Percentiles rank a stretch among this genome's conserved stretches.
Conservation (phyloP, 805 yeast species). For the Kluyveromyces nonfermentans region DNA sequence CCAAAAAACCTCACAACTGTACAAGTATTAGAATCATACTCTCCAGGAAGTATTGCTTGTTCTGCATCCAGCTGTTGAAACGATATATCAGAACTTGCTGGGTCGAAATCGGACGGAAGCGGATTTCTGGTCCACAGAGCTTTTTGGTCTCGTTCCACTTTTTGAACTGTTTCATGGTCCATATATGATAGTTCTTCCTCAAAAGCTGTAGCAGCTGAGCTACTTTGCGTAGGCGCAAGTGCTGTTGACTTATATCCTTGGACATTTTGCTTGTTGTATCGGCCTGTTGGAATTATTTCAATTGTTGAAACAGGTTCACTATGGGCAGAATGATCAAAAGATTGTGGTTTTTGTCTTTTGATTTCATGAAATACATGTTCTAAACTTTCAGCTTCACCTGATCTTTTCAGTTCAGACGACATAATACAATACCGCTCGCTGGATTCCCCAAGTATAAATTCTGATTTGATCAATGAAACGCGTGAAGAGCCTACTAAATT, state of each 20-base stretch:
- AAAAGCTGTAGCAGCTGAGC: constrained; percentile 10
- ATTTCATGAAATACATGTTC: constrained; percentile 3
- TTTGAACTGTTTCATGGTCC: constrained; percentile 24
- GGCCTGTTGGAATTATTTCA: constrained; percentile 27
- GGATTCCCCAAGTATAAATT: background rate
- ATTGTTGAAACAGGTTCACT: constrained; percentile 29
- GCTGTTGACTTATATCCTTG: constrained; percentile 19
- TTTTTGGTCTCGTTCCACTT: constrained; percentile 19
- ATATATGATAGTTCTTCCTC: constrained; percentile 25
- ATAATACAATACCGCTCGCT: background rate
- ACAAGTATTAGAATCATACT: constrained; percentile 27
- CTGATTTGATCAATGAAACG: background rate
- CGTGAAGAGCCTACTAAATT: background rate
- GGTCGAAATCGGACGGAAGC: constrained; percentile 40
- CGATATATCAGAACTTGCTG: constrained; percentile 42
- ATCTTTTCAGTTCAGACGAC: background rate
- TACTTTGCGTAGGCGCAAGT: background rate
- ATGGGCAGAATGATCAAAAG: constrained; percentile 24
- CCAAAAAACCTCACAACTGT: constrained; percentile 83
- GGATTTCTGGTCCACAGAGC: constrained; percentile 51
- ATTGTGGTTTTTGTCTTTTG: constrained; percentile 21
- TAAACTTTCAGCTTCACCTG: background rate
- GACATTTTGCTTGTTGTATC: constrained; percentile 22
- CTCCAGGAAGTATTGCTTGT: constrained; percentile 52
- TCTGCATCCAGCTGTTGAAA: constrained; percentile 96